phyloP scores from a whole-genome alignment of 164 flowering plant genomes.

The Vitis rupestris region DNA sequence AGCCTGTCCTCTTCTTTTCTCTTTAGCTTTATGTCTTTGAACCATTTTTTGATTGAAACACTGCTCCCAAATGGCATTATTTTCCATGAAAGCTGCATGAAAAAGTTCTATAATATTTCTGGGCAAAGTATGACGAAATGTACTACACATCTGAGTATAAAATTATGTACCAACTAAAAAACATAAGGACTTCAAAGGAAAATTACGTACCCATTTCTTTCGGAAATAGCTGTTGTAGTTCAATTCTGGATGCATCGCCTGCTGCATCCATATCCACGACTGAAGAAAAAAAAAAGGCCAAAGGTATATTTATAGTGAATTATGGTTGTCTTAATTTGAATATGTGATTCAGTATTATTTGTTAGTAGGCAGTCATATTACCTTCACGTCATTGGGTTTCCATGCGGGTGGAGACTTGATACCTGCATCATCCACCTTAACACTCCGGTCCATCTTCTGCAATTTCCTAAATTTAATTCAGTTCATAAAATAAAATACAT shows the following conservation, averaged over 20 bases:
- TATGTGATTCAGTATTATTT: too few species aligned
- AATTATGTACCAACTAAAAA: neutral
- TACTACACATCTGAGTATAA: too few species aligned
- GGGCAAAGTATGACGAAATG: too few species aligned
- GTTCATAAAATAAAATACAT: neutral
- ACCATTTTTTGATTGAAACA: constrained; percentile 75
- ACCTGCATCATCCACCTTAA: constrained; percentile 45
- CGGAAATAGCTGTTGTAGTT: constrained; percentile 67
- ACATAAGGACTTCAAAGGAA: neutral
- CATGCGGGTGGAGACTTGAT: constrained; percentile 57
- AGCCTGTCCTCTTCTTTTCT: constrained; percentile 73
- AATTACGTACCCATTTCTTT: constrained; percentile 66
- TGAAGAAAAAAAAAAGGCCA: constrained; percentile 17
- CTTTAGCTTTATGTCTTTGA: constrained; percentile 70
- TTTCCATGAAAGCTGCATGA: constrained; percentile 59
- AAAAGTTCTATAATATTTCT: neutral
- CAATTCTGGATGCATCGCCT: constrained; percentile 95
- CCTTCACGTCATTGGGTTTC: constrained; percentile 89
- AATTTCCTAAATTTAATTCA: neutral
- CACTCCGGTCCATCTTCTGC: constrained; percentile 48
- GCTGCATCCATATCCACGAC: constrained; percentile 99
- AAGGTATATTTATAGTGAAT: neutral
- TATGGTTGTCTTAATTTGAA: too few species aligned
- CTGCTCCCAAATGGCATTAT: constrained; percentile 44
- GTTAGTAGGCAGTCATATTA: constrained; percentile 13